Evolutionary conservation across 805 yeast genomes (phyloP).

Genomic region (Isabelozyma heimii): DNA sequence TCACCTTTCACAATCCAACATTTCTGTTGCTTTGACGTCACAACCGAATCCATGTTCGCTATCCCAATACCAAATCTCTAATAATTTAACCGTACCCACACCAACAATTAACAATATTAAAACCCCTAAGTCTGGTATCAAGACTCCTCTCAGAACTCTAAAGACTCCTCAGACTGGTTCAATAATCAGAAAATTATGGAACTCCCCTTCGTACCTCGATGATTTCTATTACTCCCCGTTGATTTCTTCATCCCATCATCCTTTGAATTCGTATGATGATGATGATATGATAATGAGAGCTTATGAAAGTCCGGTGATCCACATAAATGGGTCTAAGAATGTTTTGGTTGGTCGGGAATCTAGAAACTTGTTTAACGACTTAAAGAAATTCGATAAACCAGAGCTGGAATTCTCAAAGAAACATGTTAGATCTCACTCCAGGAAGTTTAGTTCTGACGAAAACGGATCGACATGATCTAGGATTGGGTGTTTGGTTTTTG

Average conservation of each 20-base stretch:
- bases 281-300: slow-evolving; percentile 45
- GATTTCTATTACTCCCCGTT: slow-evolving; percentile 58
- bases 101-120: slow-evolving; percentile 10
- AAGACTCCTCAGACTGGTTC: slow-evolving; percentile 44
- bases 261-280: slow-evolving; percentile 40
- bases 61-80: slow-evolving; percentile 2
- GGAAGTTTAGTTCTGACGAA: background rate
- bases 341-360: background rate
- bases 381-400: slow-evolving; percentile 12
- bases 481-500: background rate
- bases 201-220: slow-evolving; percentile 64
- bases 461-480: background rate
- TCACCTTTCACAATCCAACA: background rate
- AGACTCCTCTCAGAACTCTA: slow-evolving; percentile 35
- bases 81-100: slow-evolving; percentile 2
- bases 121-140: slow-evolving; percentile 34
- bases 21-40: background rate
- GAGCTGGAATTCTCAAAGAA: background rate
- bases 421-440: background rate
- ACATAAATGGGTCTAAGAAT: background rate
- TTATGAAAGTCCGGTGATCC: slow-evolving; percentile 27
- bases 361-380: slow-evolving; percentile 16
- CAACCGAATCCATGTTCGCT: slow-evolving; percentile 2
- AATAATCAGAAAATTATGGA: slow-evolving; percentile 54
- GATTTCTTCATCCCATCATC: slow-evolving; percentile 14